Evolutionary conservation across 2,329 filamentous ascomycete species (phyloP), one percentile per base, ranked within the genome.

Genomic region (Aspergillus hiratsukae): DNA sequence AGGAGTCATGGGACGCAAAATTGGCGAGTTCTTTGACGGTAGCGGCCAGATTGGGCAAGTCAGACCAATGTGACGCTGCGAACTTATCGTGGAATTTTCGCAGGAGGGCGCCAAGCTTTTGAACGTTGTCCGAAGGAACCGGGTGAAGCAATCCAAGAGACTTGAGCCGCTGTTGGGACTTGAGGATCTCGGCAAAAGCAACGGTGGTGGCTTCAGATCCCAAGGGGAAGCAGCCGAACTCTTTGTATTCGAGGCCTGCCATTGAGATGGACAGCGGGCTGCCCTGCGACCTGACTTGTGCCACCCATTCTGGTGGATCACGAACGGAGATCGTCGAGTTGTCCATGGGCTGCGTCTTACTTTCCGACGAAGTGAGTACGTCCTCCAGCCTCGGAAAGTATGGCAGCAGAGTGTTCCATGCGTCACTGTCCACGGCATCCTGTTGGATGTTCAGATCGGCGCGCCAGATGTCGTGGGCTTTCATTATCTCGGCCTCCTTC

Each of bases 171-270:
- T 69, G 66, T 59, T 81, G 79, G 4, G 76, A 75, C 46, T 75
- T 68, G 31, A 79, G 68, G 25, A 81, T 68, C 45, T 78, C 75
- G 2, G 73, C 68, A 54, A 80, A 81, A 5, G 75, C 72, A 31
- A 73, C 64, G 11, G 68, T 57, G 1, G 75, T 68, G 4, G 72
- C 68, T 37, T 79, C 72, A 3, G 77, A 72, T 1, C 79, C 78
- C 1, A 81, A 61, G 23, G 78, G 78, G 54, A 79, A 80, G 56
- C 78, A 80, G 19, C 78, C 78, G 29, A 79, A 65, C 14, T 67
- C 60, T 37, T 70, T 72, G 54, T 73, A 76, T 11, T 71, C 68
- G n/a, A 68, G 57, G 2, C 76, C 76, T 6, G 62, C 58, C 49
- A 67, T 63, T 2, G 76, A 76, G 14, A 70, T 63, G 1, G 74